Percentiles rank a stretch among this genome's conserved stretches.
phyloP scores from a whole-genome alignment of 805 yeast species.

The Candida odintsovae region DNA sequence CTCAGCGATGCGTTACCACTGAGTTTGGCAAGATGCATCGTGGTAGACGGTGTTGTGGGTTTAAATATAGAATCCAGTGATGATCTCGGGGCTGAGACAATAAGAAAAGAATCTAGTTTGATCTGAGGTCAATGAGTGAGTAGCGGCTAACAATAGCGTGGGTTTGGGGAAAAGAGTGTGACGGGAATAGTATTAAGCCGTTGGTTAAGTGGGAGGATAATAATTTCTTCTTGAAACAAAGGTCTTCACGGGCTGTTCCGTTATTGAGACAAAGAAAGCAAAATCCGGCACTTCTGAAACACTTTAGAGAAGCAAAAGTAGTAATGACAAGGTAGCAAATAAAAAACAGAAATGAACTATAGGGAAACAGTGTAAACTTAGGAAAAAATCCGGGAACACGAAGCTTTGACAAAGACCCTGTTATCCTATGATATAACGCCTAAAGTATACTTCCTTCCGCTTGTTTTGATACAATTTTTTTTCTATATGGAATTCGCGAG shows the following conservation, averaged over 20 bases:
- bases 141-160: background rate
- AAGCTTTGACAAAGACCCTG: background rate
- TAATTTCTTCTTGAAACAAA: background rate
- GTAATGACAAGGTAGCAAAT: background rate
- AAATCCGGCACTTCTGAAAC: background rate
- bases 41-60: background rate
- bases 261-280: background rate
- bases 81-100: background rate
- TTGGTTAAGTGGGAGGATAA: background rate
- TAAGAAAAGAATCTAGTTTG: background rate
- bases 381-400: background rate
- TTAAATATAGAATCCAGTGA: background rate
- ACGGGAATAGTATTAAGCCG: background rate
- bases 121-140: background rate
- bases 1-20: constrained; percentile 17
- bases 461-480: background rate
- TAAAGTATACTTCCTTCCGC: background rate
- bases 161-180: background rate
- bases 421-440: background rate
- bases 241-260: background rate
- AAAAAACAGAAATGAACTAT: background rate
- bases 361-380: background rate
- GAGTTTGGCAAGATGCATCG: constrained; percentile 4
- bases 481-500: background rate
- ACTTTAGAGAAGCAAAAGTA: background rate